These are phyloP conservation scores for Teratosphaeria gauchensis DNA, from an alignment of 2,329 filamentous ascomycete genomes.

Conservation along the genomic window DNA sequence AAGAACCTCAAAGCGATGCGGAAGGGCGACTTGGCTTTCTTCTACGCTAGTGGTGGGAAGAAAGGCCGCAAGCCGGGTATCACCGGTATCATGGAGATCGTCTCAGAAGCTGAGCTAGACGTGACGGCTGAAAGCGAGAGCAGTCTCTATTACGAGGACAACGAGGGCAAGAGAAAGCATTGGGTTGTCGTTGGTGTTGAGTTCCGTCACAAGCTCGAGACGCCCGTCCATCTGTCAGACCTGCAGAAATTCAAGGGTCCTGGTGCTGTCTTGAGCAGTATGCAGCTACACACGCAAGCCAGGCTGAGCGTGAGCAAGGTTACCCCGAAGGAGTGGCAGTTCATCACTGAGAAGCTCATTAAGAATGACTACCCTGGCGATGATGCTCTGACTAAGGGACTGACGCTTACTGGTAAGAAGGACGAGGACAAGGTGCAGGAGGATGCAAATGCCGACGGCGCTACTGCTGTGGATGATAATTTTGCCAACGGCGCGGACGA, in stretches of 20 bases:
- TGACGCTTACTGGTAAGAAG: background rate
- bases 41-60: conserved; percentile 94
- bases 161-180: conserved; percentile 45
- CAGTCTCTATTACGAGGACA: conserved; percentile 75
- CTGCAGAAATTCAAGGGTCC: conserved; percentile 57
- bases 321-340: conserved; percentile 53
- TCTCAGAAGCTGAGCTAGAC: conserved; percentile 72
- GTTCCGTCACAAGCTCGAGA: conserved; percentile 72
- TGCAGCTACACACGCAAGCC: conserved; percentile 78
- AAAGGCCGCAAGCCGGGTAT: conserved; percentile 57
- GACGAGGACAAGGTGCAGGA: background rate
- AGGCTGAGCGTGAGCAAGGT: conserved; percentile 73
- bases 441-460: background rate
- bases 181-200: conserved; percentile 88
- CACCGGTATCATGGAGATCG: conserved; percentile 57
- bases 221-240: conserved; percentile 57
- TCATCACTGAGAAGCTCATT: conserved; percentile 39
- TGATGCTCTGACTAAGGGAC: background rate
- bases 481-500: background rate
- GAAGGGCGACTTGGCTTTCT: conserved; percentile 83
- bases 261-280: conserved; percentile 40
- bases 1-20: conserved; percentile 92
- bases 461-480: background rate
- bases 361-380: conserved; percentile 15
- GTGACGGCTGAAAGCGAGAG: conserved; percentile 60